Conservation (phyloP, 257 asterid species). For the Salvia splendens region DNA sequence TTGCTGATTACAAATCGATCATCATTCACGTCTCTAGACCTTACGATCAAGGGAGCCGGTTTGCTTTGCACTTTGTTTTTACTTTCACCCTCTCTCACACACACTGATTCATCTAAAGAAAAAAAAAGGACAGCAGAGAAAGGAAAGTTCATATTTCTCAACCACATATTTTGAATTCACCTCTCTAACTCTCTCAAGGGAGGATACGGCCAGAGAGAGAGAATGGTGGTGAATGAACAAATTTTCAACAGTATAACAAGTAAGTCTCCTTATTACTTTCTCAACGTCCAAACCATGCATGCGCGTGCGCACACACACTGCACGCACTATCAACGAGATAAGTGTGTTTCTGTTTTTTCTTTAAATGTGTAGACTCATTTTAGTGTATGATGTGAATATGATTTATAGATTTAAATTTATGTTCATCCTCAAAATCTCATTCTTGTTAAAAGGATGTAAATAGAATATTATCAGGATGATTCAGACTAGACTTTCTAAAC, state of each 20-base stretch:
- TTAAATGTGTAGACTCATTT: not conserved
- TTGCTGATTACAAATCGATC: slow-evolving; percentile 7
- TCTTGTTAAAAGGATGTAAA: not conserved
- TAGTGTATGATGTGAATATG: not conserved
- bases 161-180: slow-evolving; percentile 13
- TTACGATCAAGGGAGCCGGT: not conserved
- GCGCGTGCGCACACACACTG: not conserved
- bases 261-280: slow-evolving; percentile 28
- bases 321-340: not conserved
- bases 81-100: slow-evolving; percentile 18
- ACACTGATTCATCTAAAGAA: no score
- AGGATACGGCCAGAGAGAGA: no score
- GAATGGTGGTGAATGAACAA: slow-evolving; percentile 31
- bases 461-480: not conserved
- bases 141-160: slow-evolving; percentile 9
- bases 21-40: slow-evolving; percentile 15
- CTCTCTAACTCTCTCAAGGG: not conserved
- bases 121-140: not conserved
- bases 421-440: not conserved
- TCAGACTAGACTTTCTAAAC: not conserved
- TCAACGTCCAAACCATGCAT: slow-evolving; percentile 32
- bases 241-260: slow-evolving; percentile 34
- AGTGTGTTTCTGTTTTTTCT: not conserved
- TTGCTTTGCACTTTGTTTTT: slow-evolving; percentile 25
- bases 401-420: not conserved